These are phyloP conservation scores for Flueggea neowawraea DNA, from an alignment of 441 rosid genomes.

Conservation along the genomic window DNA sequence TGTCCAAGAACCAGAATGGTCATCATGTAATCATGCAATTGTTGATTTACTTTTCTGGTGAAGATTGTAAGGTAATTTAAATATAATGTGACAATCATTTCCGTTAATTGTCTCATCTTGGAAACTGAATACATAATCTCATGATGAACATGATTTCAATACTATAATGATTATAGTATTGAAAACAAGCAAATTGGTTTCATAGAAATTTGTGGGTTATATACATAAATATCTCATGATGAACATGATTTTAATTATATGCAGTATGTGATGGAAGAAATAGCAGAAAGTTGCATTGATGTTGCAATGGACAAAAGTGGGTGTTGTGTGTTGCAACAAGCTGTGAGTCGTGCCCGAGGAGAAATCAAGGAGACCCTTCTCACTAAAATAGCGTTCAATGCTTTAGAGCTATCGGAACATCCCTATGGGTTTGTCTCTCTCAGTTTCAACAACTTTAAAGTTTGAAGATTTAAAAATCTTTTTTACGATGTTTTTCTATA, in stretches of 20 bases:
- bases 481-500: too few relatives aligned
- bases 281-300: conserved; percentile 21
- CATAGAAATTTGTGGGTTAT: not conserved
- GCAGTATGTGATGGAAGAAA: conserved; percentile 28
- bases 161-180: too few relatives aligned
- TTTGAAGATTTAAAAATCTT: too few relatives aligned
- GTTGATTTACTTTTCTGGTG: conserved; percentile 21
- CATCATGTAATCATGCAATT: conserved; percentile 34
- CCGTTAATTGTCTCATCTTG: not conserved
- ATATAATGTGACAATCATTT: not conserved
- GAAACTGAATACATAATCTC: too few relatives aligned
- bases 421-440: conserved; percentile 30
- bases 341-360: conserved; percentile 14
- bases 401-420: conserved; percentile 30
- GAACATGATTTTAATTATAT: not conserved
- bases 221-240: not conserved
- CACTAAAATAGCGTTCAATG: conserved; percentile 13
- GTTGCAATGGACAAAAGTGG: conserved; percentile 41
- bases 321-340: conserved; percentile 35
- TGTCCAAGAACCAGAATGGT: conserved; percentile 28
- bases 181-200: not conserved
- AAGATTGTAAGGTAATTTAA: conserved; percentile 24
- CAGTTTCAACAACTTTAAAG: too few relatives aligned
- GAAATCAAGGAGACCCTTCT: conserved; percentile 21
- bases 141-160: too few relatives aligned